phyloP scores from a whole-genome alignment of 1,284 basidiomycete genomes.

The Fomitopsis palustris region DNA sequence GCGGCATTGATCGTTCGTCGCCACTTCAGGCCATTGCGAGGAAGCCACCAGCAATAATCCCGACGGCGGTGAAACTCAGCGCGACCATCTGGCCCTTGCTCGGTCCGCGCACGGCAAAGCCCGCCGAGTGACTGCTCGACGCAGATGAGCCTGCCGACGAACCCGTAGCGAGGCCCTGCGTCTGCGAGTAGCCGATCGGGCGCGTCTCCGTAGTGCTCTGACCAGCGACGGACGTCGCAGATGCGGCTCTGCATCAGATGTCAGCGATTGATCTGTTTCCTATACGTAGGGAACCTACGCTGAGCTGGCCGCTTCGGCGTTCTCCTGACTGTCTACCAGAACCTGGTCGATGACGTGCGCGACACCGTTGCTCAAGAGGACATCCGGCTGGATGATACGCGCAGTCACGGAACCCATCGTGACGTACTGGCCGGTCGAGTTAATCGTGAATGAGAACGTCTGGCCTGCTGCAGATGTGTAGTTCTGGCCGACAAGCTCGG shows the following conservation, averaged over 20 bases:
- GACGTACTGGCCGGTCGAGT: slow-evolving; percentile 63
- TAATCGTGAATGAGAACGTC: slow-evolving; percentile 47
- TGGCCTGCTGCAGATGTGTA: slow-evolving; percentile 62
- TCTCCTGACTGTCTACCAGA: slow-evolving; percentile 48
- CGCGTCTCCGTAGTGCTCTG: slow-evolving; percentile 12
- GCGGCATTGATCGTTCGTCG: too few relatives aligned
- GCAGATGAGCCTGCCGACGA: background rate
- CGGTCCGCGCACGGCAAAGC: background rate
- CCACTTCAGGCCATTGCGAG: slow-evolving; percentile 1
- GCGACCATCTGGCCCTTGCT: background rate
- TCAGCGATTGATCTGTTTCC: background rate
- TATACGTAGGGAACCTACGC: slow-evolving; percentile 38
- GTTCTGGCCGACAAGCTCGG: slow-evolving; percentile 36
- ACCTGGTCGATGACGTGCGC: slow-evolving; percentile 68
- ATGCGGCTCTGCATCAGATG: slow-evolving; percentile 1
- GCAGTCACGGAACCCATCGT: slow-evolving; percentile 51
- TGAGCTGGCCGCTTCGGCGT: slow-evolving; percentile 50
- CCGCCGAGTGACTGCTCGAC: background rate
- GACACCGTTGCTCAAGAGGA: slow-evolving; percentile 71
- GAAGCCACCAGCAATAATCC: slow-evolving; percentile 1
- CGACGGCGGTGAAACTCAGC: slow-evolving; percentile 1
- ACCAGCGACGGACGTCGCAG: slow-evolving; percentile 10
- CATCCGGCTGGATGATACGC: slow-evolving; percentile 57
- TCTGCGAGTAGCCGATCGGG: slow-evolving; percentile 12
- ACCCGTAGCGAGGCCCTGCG: slow-evolving; percentile 1